A percentile compares a stretch with the other conserved stretches of the same genome.
Evolutionary conservation across 768 basidiomycete species (phyloP).

Genomic region (Amanita rimosa): DNA sequence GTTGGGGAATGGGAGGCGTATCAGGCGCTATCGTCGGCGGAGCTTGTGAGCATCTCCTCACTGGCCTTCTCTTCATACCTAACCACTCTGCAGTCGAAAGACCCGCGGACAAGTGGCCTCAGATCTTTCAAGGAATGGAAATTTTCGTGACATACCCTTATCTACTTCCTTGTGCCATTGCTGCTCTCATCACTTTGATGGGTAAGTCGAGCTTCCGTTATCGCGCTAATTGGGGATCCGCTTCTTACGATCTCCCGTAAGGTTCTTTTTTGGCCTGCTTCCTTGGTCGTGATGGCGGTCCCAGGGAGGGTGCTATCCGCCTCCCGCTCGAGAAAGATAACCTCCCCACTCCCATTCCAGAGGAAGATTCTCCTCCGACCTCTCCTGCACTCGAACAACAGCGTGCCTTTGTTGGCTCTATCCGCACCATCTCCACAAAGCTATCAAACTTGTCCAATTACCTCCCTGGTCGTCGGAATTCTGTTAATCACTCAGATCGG

Average conservation of each 20-base stretch:
- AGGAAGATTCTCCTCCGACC: constrained; percentile 42
- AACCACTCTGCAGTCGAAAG: constrained; percentile 50
- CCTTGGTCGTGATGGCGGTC: constrained; percentile 85
- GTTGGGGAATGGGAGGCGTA: constrained; percentile 96
- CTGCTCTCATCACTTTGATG: constrained; percentile 61
- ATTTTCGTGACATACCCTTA: constrained; percentile 82
- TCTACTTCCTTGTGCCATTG: constrained; percentile 75
- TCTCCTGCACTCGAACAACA: constrained; percentile 33
- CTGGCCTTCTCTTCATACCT: not conserved
- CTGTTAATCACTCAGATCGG: constrained; percentile 17
- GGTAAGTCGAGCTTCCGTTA: constrained; percentile 29
- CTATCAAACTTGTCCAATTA: constrained; percentile 56
- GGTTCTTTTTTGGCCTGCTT: constrained; percentile 86
- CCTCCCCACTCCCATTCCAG: constrained; percentile 44
- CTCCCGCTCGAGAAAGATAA: constrained; percentile 65
- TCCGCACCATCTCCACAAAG: constrained; percentile 38
- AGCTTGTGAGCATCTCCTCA: constrained; percentile 42
- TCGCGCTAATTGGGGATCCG: constrained; percentile 4
- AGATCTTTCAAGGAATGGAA: constrained; percentile 48
- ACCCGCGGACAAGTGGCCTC: constrained; percentile 82
- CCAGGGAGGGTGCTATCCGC: constrained; percentile 75
- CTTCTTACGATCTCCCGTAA: constrained; percentile 15
- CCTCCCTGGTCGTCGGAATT: constrained; percentile 34
- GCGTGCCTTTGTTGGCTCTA: constrained; percentile 29
- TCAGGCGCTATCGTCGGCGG: constrained; percentile 82